Evolutionary conservation across 805 yeast genomes (phyloP).

Genomic region (Zygoascus biomembranicola): DNA sequence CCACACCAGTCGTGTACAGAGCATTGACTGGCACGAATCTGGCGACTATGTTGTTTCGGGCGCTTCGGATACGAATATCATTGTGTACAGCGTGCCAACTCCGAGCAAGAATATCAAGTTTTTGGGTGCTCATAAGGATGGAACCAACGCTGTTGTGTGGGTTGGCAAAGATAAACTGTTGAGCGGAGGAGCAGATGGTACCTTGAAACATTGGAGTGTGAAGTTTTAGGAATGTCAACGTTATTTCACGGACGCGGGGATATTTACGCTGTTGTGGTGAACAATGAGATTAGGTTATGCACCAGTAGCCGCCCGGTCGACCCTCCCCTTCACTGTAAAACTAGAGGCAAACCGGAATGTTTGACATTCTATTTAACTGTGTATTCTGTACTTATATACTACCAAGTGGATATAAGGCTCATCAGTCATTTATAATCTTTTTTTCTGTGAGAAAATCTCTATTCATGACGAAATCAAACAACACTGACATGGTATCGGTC

Average conservation of each 20-base stretch:
- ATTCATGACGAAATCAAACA: no score
- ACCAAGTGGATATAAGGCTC: not conserved
- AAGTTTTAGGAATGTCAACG: constrained; percentile 10
- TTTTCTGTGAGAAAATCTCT: not conserved
- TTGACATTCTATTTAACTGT: no score
- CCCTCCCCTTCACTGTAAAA: no score
- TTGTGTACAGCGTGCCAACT: constrained; percentile 66
- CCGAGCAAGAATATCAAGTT: constrained; percentile 71
- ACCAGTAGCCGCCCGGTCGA: no score
- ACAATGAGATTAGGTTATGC: not conserved
- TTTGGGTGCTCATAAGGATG: constrained; percentile 81
- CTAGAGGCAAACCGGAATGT: no score
- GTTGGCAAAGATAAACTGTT: constrained; percentile 38
- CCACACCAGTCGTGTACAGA: constrained; percentile 76
- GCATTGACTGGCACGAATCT: constrained; percentile 72
- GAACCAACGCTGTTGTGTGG: constrained; percentile 75
- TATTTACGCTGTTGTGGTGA: not conserved
- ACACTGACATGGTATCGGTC: no score
- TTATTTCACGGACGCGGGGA: no score
- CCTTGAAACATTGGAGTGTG: constrained; percentile 63
- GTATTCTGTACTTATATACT: not conserved
- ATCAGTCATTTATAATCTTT: not conserved
- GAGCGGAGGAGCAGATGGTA: constrained; percentile 75
- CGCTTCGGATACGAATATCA: constrained; percentile 75
- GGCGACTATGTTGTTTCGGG: constrained; percentile 68